Conservation (phyloP, 108 stramenopile genomes). For the Skeletonema potamos region DNA sequence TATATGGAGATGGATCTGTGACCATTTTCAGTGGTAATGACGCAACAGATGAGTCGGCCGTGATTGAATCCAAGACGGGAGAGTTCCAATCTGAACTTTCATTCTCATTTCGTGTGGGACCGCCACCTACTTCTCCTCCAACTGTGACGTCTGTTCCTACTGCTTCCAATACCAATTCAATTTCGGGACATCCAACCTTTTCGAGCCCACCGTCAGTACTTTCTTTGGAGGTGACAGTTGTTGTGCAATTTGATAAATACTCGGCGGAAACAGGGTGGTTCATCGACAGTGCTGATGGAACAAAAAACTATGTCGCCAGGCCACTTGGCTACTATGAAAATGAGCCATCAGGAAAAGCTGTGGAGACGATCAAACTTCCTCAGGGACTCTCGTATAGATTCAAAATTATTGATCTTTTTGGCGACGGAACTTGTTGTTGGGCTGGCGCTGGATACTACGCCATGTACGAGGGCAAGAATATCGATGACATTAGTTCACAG, state of each 20-base stretch:
- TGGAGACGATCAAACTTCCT: conserved; percentile 7
- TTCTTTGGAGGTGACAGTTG: conserved; percentile 3
- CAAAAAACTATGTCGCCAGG: conserved; percentile 10
- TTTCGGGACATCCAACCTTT: neutral
- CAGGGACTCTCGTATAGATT: conserved; percentile 12
- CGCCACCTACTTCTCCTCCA: conserved; percentile 6
- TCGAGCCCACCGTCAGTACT: conserved; percentile 9
- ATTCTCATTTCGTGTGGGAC: conserved; percentile 8
- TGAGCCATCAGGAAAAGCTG: neutral
- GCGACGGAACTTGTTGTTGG: conserved; percentile 30
- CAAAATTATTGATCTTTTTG: conserved; percentile 22
- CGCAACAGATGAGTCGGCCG: conserved; percentile 13
- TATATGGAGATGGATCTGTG: conserved; percentile 24
- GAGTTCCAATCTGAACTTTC: conserved; percentile 15
- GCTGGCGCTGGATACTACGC: conserved; percentile 22
- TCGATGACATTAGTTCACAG: neutral
- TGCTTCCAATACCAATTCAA: neutral
- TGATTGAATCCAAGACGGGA: conserved; percentile 7
- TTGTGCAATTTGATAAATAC: conserved; percentile 24
- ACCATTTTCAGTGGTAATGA: conserved; percentile 14
- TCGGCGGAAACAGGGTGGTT: conserved; percentile 26
- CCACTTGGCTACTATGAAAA: conserved; percentile 20
- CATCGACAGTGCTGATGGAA: conserved; percentile 17
- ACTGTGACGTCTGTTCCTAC: neutral
- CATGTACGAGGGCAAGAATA: conserved; percentile 14